phyloP scores from a whole-genome alignment of 1,284 basidiomycete species.

The Agroathelia rolfsii region DNA sequence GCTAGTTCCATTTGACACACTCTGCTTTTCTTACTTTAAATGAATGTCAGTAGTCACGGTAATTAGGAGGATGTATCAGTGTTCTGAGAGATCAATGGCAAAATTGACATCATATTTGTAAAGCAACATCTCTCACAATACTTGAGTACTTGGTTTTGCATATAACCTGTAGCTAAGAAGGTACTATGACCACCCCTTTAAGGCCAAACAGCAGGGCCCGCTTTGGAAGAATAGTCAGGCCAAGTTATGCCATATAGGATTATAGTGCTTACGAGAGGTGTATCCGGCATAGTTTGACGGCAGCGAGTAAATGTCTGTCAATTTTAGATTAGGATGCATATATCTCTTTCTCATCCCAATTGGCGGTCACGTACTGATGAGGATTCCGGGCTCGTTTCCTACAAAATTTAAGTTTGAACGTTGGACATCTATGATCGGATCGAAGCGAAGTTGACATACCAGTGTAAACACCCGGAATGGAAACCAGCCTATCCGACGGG shows the following conservation, averaged over 20 bases:
- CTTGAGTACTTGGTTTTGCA: too few species aligned
- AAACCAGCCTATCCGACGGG: constrained; percentile 25
- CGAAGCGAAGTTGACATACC: constrained; percentile 9
- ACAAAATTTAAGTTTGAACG: too few species aligned
- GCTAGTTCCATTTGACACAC: too few species aligned
- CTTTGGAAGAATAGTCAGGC: constrained; percentile 5
- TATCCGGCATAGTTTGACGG: constrained; percentile 23
- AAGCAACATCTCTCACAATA: too few species aligned
- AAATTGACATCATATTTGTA: too few species aligned
- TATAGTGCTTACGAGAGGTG: constrained; percentile 18
- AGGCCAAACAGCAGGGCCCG: constrained; percentile 17
- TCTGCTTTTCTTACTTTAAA: too few species aligned
- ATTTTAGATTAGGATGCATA: neutral
- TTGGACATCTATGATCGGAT: constrained; percentile 13
- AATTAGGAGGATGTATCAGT: too few species aligned
- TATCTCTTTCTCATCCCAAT: neutral
- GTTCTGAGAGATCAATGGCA: too few species aligned
- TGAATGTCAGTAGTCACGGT: too few species aligned
- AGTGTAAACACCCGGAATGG: constrained; percentile 18
- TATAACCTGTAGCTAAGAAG: too few species aligned
- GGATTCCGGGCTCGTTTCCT: constrained; percentile 24
- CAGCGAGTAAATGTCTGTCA: constrained; percentile 23
- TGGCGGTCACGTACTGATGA: constrained; percentile 18
- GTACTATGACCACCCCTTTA: too few species aligned
- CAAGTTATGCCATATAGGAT: neutral